Base-by-base conservation (phyloP, 352 stramenopile species). In the Hyaloperonospora arabidopsidis region DNA sequence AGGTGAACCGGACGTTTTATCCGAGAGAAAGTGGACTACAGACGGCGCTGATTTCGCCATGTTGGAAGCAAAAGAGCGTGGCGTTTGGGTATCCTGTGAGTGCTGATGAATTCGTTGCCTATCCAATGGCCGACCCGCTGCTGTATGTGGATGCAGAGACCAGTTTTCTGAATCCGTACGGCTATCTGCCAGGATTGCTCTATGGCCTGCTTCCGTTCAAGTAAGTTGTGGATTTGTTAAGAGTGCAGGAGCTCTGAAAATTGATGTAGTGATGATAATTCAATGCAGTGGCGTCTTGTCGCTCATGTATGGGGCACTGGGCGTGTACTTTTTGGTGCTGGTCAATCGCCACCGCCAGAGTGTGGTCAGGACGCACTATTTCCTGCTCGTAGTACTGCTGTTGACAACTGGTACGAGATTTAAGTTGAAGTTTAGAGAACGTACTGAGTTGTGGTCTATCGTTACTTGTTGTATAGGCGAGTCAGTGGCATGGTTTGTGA, bases 191-290 rank as follows among this genome's bases (percentile, higher is more conserved):
- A 1, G 82, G 74, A 17, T 57, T 93, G 32, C 68, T 93, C 25
- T 92, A 79, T 32, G 85, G 84, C 15, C 68, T 93, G 25, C 84
- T 87, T 49, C 83, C 79, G 10, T 93, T 95, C 73, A 92, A 82
- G 84, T 94, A 67, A 44, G 67, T n/a, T 73, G 23, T 17, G 29
- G 2, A n/a, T 53, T 43, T 14, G 29, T 23, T 29, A 18, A 35
- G 36, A 14, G 17, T 59, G 32, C 12, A 59, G 21, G 23, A 23
- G 46, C 32, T 8, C 19, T 8, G 15, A 22, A 28, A 22, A 47
- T 59, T 51, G 61, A 49, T 18, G 61, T 29, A 47, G 53, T 25
- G 35, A 18, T 50, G 48, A 14, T 63, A 39, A 46, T 50, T 49
- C 18, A 38, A 15, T 62, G 11, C 15, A 94, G 84, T 56, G 84